phyloP scores from a whole-genome alignment of 148 eudicot species.

The Limonium bicolor region DNA sequence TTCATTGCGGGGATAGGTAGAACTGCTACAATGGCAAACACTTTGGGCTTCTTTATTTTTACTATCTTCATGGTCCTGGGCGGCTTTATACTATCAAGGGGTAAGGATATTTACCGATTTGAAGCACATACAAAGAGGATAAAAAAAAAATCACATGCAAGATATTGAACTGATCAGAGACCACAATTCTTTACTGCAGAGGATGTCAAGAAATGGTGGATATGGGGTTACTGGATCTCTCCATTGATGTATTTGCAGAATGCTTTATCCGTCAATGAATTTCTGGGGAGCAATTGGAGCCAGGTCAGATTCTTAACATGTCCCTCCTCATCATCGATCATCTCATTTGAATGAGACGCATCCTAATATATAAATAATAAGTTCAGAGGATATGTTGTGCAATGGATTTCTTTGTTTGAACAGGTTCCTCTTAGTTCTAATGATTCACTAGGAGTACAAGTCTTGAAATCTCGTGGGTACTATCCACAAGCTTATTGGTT shows the following conservation, averaged over 20 bases:
- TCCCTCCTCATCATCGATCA: too few relatives aligned
- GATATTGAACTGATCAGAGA: not conserved
- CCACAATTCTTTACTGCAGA: conserved; percentile 8
- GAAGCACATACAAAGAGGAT: not conserved
- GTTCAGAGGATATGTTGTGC: not conserved
- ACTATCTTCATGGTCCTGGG: conserved; percentile 14
- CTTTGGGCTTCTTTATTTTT: conserved; percentile 20
- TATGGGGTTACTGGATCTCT: conserved; percentile 39
- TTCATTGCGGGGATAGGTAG: conserved; percentile 24
- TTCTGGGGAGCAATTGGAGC: conserved; percentile 26
- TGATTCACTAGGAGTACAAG: conserved; percentile 17
- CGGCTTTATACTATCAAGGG: conserved; percentile 29
- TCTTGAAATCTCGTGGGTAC: conserved; percentile 18
- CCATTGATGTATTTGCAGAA: conserved; percentile 32
- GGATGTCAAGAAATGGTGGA: conserved; percentile 31
- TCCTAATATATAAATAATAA: too few relatives aligned
- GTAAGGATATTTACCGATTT: too few relatives aligned
- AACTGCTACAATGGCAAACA: conserved; percentile 20
- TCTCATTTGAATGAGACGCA: too few relatives aligned
- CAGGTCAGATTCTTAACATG: conserved; percentile 15
- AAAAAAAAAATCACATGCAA: not conserved
- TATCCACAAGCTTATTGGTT: conserved; percentile 23
- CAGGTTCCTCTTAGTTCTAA: conserved; percentile 9
- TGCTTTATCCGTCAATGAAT: conserved; percentile 29
- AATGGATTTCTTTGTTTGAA: not conserved